These are phyloP conservation scores for Mycena latifolia DNA, from an alignment of 768 basidiomycete genomes.

Conservation along the genomic window DNA sequence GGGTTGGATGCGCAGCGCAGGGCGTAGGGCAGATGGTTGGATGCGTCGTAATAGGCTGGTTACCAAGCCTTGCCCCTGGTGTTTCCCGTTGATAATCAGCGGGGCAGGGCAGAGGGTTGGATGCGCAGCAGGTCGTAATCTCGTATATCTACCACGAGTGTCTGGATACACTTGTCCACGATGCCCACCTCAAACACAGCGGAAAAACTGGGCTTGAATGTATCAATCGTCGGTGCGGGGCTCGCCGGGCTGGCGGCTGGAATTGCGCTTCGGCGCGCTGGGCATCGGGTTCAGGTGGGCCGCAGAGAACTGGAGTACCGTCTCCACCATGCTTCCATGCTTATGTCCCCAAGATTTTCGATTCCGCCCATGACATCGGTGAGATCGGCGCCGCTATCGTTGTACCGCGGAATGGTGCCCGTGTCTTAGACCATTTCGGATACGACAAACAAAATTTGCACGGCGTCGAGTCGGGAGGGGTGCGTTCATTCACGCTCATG, in stretches of 20 bases:
- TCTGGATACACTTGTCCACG: too few species aligned
- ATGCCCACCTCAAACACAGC: too few species aligned
- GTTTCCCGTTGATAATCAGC: too few species aligned
- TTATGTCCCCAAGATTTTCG: conserved; percentile 10
- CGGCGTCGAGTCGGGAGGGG: conserved; percentile 3
- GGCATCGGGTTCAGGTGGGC: background rate
- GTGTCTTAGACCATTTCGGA: conserved; percentile 13
- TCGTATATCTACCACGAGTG: too few species aligned
- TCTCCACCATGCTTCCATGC: background rate
- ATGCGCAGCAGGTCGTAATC: too few species aligned
- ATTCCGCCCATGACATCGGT: background rate
- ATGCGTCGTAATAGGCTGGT: too few species aligned
- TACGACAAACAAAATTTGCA: conserved; percentile 9
- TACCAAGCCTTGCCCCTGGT: too few species aligned
- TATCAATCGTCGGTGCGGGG: background rate
- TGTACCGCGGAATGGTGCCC: background rate
- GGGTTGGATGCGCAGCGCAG: too few species aligned
- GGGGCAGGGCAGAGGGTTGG: too few species aligned
- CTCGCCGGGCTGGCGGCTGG: background rate
- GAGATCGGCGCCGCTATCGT: conserved; percentile 16
- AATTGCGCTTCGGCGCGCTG: background rate
- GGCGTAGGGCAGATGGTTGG: too few species aligned
- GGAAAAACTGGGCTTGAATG: too few species aligned
- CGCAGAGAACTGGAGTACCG: background rate
- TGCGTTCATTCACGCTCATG: too few species aligned